Evolutionary conservation across 1,284 basidiomycete species (phyloP), one percentile per base, ranked within the genome.

Genomic region (Termitomyces sp.): DNA sequence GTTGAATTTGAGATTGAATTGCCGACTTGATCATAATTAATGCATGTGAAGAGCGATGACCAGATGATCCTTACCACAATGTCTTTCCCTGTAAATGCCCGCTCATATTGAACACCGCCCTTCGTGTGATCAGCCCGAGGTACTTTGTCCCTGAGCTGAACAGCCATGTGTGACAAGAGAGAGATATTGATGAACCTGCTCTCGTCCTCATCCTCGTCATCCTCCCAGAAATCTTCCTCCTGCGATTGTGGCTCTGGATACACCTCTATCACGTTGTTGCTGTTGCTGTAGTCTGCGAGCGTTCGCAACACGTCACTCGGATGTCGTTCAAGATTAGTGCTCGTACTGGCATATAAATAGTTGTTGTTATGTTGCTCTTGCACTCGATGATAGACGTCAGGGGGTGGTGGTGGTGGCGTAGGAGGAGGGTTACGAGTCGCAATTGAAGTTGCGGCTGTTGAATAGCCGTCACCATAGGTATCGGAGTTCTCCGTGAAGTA

Each of bases 1-100:
- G 81, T 65, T 79, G 88, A 59, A 95, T 88, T 58, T 88, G 83
- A 0, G 79, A 79, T 65, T 92, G 88, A 24, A 94, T 90, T 0
- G 91, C 90, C 1, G 86, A 88, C 86, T 92, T 52, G 18, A 26
- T 49, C 39, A 28, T 43, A 11, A 46, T 57, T 41, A 51, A 39
- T 30, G 19, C 21, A 30, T 18, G 16, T 24, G n/a, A 3, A 34
- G 18, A 33, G 33, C 14, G 19, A 49, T 34, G 48, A 16, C 13
- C 13, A 24, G 40, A 10, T 11, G 39, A n/a, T 39, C 79, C 91
- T 64, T 70, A 93, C 91, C 56, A 97, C 91, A 49, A 95, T 84
- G 63, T 96, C 93, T 60, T 88, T 89, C 3, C 93, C 94, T 1
- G 93, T 97, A 64, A 97, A 97, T 11, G 91, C 88, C 9, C 82